A percentile compares a stretch with the other conserved stretches of the same genome.
These are phyloP conservation scores for Rhodotorula graminis DNA, from an alignment of 768 basidiomycete genomes.

Conservation along the genomic window DNA sequence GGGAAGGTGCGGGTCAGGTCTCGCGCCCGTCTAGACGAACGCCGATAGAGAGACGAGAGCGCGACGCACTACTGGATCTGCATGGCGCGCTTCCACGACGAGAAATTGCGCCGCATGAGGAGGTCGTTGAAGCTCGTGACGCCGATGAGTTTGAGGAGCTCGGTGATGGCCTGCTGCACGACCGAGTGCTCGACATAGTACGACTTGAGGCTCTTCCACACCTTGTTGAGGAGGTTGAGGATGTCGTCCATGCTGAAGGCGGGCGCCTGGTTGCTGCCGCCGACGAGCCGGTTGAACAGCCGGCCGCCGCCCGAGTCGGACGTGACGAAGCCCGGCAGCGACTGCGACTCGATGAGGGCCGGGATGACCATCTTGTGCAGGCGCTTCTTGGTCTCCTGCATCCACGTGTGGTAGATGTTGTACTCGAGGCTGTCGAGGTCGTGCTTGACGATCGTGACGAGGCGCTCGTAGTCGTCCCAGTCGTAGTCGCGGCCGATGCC, in stretches of 20 bases:
- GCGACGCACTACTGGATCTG: constrained; percentile 79
- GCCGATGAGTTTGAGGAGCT: constrained; percentile 89
- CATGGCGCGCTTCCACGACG: constrained; percentile 99
- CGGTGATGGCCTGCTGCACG: constrained; percentile 88
- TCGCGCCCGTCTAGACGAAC: no score
- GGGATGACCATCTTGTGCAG: constrained; percentile 97
- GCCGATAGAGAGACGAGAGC: no score
- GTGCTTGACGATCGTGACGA: constrained; percentile 97
- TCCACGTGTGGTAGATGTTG: constrained; percentile 99
- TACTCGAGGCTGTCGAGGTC: constrained; percentile 97
- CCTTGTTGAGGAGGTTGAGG: constrained; percentile 89
- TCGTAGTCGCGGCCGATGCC: constrained; percentile 85
- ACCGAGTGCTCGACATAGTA: constrained; percentile 98
- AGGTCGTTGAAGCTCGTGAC: constrained; percentile 98
- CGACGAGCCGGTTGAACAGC: constrained; percentile 86
- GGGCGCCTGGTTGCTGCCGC: constrained; percentile 75
- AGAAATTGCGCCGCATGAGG: constrained; percentile 96
- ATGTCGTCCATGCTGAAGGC: constrained; percentile 99
- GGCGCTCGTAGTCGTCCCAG: constrained; percentile 92
- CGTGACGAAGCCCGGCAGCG: constrained; percentile 93
- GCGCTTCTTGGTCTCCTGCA: constrained; percentile 95
- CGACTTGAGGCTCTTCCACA: constrained; percentile 96
- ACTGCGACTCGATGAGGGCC: constrained; percentile 96
- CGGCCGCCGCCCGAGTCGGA: constrained; percentile 88
- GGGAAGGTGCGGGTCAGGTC: no score